A percentile compares a stretch with the other conserved stretches of the same genome.
These are phyloP conservation scores for Candida mattraensis DNA, from an alignment of 805 yeast species.

Conservation along the genomic window DNA sequence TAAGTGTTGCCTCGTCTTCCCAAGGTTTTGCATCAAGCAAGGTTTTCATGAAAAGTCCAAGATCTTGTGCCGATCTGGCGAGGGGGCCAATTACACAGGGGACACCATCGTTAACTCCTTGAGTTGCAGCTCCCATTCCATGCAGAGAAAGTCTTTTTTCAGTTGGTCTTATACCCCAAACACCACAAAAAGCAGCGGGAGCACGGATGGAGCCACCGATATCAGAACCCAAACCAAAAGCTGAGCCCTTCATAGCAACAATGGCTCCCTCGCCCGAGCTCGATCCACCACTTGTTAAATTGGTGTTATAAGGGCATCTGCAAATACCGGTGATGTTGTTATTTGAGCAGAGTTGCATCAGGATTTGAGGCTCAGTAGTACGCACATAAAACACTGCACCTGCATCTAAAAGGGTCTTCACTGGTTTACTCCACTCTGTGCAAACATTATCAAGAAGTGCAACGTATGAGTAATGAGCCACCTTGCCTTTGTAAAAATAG, in stretches of 20 bases:
- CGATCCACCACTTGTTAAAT: constrained; percentile 7
- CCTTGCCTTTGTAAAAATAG: constrained; percentile 46
- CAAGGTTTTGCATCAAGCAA: constrained; percentile 53
- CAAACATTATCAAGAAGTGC: constrained; percentile 40
- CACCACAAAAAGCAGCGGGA: constrained; percentile 55
- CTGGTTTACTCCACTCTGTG: constrained; percentile 39
- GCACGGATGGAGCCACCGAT: constrained; percentile 8
- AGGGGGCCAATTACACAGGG: constrained; percentile 46
- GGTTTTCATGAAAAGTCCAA: constrained; percentile 48
- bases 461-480: constrained; percentile 53
- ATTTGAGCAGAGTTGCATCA: constrained; percentile 9
- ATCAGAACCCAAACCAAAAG: constrained; percentile 7
- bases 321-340: constrained; percentile 9
- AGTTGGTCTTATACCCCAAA: constrained; percentile 51
- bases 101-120: constrained; percentile 48
- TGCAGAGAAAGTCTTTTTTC: constrained; percentile 45
- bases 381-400: constrained; percentile 9
- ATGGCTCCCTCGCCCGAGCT: constrained; percentile 9
- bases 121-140: constrained; percentile 37
- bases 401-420: constrained; percentile 40
- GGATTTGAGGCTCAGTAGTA: constrained; percentile 6
- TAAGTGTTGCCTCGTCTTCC: constrained; percentile 47
- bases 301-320: constrained; percentile 4
- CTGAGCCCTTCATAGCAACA: constrained; percentile 7
- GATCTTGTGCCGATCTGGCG: constrained; percentile 47